Evolutionary conservation across 2,329 filamentous ascomycete species (phyloP).

Genomic region (Boeremia exigua): DNA sequence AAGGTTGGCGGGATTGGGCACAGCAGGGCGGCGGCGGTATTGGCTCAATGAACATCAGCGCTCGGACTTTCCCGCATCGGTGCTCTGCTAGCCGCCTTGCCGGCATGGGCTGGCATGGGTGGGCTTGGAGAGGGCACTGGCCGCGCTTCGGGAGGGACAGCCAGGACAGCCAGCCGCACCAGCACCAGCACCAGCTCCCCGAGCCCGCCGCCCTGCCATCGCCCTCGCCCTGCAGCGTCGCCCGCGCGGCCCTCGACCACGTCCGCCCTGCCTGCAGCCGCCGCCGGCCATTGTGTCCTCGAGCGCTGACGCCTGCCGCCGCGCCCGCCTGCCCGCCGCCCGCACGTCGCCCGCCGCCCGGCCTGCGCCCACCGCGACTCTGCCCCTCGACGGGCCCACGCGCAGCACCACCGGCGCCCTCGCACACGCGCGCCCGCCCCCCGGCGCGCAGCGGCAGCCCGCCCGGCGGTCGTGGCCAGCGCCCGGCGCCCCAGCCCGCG

Average conservation of each 20-base stretch:
- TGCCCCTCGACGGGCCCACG: slow-evolving; percentile 5
- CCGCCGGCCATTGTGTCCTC: background rate
- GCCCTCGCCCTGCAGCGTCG: too few species aligned
- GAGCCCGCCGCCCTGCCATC: background rate
- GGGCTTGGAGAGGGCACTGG: background rate
- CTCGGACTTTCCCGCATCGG: slow-evolving; percentile 11
- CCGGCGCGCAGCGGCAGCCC: background rate
- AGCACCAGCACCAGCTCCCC: background rate
- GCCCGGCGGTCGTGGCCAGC: background rate
- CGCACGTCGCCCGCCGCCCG: background rate
- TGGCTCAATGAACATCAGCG: slow-evolving; percentile 17
- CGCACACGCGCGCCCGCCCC: background rate
- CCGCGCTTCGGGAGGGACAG: too few species aligned
- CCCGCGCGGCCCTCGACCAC: background rate
- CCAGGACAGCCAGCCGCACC: too few species aligned
- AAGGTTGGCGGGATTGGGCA: slow-evolving; percentile 1
- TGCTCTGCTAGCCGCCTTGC: slow-evolving; percentile 12
- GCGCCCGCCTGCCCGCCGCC: background rate
- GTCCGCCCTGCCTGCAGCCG: background rate
- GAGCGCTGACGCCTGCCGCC: background rate
- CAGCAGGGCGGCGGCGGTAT: slow-evolving; percentile 9
- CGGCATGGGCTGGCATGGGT: slow-evolving; percentile 9
- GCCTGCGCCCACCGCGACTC: slow-evolving; percentile 3
- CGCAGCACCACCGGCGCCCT: too few species aligned
- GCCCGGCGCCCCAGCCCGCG: background rate